Base-by-base conservation (phyloP, 768 basidiomycete genomes). In the Hygrophorus russula region DNA sequence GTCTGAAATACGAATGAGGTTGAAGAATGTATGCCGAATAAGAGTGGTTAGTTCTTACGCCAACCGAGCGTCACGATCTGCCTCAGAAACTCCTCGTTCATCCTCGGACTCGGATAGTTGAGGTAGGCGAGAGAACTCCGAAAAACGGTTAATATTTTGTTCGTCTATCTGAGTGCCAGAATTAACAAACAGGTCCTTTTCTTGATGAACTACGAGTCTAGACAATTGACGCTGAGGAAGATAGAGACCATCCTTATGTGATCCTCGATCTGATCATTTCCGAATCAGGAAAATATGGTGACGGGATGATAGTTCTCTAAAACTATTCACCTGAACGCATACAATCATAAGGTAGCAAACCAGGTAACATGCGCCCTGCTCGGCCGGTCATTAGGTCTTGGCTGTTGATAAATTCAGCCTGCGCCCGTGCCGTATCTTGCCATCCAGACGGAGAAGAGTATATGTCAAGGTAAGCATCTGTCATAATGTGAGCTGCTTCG, bases 341-440 rank as follows among this genome's bases (percentile, higher is more conserved):
- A 24, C 7, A 3, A 24, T 24, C 24, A 24, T 24, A 7, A 32
- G 39, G 14, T 49, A 32, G 5, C 39, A 56, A 40, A 46, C 60
- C 60, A 44, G 56, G 52, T 19, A 83, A 73, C 48, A 90, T 60
- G 46, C 61, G 63, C 47, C 66, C 61, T 10, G 75, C 76, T 50
- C 92, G 71, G 18, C 71, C 71, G 2, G 89, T 91, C 17, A 68
- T 55, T 18, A 54, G 56, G 57, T 96, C 93, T 58, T 96, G 86
- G 40, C 67, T 67, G 12, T 64, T 62, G 18, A 96, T 58, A 54
- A 88, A 96, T 10, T 68, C 62, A 10, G 69, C 60, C 57, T 96
- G 93, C 2, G 58, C 56, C 28, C 58, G 54, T 2, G 74, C 74
- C 32, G 60, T 57, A 28, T 65, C 60, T 46, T 59, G 62, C 73